phyloP scores from a whole-genome alignment of 371 early-diverging fungal genomes.

The Mortierella sp. region DNA sequence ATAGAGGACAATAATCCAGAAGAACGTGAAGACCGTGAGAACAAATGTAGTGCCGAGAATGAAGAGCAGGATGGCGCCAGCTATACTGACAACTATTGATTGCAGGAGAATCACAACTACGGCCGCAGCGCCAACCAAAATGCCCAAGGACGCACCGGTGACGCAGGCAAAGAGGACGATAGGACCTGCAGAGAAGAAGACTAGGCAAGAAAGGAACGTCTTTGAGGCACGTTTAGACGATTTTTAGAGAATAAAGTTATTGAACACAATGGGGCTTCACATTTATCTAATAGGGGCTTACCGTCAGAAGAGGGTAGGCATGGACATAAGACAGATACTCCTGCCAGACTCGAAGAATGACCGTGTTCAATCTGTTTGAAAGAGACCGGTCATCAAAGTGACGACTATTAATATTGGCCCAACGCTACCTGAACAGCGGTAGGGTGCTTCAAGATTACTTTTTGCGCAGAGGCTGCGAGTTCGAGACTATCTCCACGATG shows the following conservation, averaged over 20 bases:
- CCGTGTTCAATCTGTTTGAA: constrained; percentile 18
- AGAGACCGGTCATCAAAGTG: too few relatives aligned
- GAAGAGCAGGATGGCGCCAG: constrained; percentile 33
- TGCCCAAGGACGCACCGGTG: constrained; percentile 32
- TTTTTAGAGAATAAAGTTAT: background rate
- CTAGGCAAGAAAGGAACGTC: constrained; percentile 27
- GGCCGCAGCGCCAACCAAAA: constrained; percentile 28
- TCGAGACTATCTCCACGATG: constrained; percentile 18
- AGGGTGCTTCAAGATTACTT: constrained; percentile 20
- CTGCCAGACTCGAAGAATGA: constrained; percentile 13
- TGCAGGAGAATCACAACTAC: constrained; percentile 36
- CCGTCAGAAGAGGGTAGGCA: constrained; percentile 35
- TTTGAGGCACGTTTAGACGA: background rate
- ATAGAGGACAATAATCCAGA: constrained; percentile 27
- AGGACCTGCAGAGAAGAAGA: constrained; percentile 41
- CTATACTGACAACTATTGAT: constrained; percentile 33
- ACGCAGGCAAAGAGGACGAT: constrained; percentile 41
- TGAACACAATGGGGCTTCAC: background rate
- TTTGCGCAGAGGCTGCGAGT: constrained; percentile 27
- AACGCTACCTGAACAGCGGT: background rate
- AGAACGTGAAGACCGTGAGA: constrained; percentile 27
- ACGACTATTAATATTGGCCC: background rate
- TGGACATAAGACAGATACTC: constrained; percentile 13
- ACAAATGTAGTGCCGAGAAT: constrained; percentile 38
- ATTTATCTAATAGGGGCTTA: constrained; percentile 7